phyloP scores from a whole-genome alignment of 139 green algal species.

The Edaphochlamys debaryana region DNA sequence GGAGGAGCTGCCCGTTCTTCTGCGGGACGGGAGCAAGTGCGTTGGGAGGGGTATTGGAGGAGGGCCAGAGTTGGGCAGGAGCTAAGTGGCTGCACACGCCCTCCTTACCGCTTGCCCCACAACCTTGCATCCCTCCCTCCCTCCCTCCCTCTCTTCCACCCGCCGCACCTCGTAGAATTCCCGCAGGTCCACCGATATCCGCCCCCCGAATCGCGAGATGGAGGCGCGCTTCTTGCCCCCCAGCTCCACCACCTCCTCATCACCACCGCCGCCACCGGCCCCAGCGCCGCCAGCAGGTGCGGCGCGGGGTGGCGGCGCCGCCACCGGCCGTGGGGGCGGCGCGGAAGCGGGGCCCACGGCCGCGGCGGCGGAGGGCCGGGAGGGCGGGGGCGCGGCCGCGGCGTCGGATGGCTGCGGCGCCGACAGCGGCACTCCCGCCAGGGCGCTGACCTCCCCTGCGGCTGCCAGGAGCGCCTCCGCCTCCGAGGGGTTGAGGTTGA shows the following conservation, averaged over 20 bases:
- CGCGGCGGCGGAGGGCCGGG: neutral
- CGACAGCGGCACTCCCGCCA: neutral
- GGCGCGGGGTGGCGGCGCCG: neutral
- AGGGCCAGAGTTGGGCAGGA: too few relatives aligned
- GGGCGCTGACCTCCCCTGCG: neutral
- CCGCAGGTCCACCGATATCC: slow-evolving; percentile 57
- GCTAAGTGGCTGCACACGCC: too few relatives aligned
- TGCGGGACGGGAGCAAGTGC: neutral
- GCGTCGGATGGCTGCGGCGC: neutral
- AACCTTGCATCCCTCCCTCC: neutral
- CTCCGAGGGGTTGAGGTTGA: slow-evolving; percentile 33
- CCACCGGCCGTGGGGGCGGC: neutral
- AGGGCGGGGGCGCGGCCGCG: neutral
- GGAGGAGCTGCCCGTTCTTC: slow-evolving; percentile 10
- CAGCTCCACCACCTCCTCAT: slow-evolving; percentile 47
- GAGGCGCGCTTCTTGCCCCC: slow-evolving; percentile 27
- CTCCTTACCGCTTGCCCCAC: too few relatives aligned
- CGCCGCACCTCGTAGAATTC: slow-evolving; percentile 53
- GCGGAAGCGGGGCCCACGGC: neutral
- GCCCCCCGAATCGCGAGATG: slow-evolving; percentile 48
- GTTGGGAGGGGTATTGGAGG: too few relatives aligned
- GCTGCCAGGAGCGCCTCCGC: slow-evolving; percentile 11
- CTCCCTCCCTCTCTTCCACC: neutral
- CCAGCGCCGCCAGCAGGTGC: neutral
- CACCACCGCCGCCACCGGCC: neutral